These are phyloP conservation scores for Dothistroma pini DNA, from an alignment of 2,329 filamentous ascomycete species.

Conservation along the genomic window DNA sequence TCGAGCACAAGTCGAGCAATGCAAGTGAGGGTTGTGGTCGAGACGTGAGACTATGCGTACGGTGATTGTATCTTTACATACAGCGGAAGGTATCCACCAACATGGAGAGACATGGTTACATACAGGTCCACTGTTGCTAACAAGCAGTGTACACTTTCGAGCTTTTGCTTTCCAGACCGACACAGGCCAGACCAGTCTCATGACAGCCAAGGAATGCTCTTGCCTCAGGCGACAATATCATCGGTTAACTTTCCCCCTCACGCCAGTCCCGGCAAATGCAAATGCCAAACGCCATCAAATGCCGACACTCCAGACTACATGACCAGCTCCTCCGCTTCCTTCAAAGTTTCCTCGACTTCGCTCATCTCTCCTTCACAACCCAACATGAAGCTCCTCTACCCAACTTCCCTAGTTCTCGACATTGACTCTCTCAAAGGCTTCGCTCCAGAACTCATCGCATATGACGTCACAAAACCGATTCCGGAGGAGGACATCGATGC, in stretches of 20 bases:
- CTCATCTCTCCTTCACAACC: neutral
- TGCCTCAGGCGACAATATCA: neutral
- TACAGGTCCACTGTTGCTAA: no score
- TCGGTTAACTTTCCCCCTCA: neutral
- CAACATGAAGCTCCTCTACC: conserved; percentile 64
- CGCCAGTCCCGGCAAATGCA: neutral
- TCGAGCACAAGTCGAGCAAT: no score
- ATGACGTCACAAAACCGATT: conserved; percentile 56
- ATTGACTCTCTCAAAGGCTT: conserved; percentile 55
- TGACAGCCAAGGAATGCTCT: neutral
- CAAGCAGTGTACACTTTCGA: no score
- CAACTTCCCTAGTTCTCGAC: conserved; percentile 59
- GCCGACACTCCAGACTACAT: conserved; percentile 1
- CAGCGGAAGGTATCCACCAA: no score
- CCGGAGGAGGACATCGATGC: conserved; percentile 58
- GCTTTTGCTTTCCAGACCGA: no score
- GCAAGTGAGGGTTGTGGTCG: no score
- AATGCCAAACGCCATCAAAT: conserved; percentile 8
- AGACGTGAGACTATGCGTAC: no score
- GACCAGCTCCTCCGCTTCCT: neutral
- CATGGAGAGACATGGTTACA: no score
- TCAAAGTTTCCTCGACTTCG: neutral
- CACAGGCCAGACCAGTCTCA: neutral
- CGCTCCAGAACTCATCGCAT: conserved; percentile 54
- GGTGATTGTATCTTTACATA: no score